A percentile compares a stretch with the other conserved stretches of the same genome.
Conservation (phyloP, 225 moss, liverwort and hornwort species). For the Bryoerythrophyllum caledonicum region DNA sequence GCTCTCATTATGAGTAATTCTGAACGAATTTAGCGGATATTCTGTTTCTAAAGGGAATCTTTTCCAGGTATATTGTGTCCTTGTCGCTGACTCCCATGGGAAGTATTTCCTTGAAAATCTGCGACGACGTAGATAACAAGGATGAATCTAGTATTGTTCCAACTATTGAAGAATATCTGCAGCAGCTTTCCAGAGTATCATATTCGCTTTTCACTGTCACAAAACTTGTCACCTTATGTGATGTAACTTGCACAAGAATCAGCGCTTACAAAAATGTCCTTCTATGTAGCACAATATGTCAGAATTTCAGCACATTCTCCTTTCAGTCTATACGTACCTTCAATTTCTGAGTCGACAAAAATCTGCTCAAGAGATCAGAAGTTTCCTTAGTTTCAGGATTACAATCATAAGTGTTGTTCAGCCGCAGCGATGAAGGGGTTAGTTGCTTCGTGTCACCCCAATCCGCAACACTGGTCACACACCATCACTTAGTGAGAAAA, state of each 20-base stretch:
- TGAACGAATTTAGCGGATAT: constrained; percentile 18
- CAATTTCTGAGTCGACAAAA: constrained; percentile 36
- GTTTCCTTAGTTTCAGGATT: constrained; percentile 19
- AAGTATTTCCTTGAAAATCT: constrained; percentile 26
- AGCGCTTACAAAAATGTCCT: not conserved
- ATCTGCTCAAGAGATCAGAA: constrained; percentile 37
- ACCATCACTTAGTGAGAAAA: constrained; percentile 26
- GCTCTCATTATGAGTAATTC: constrained; percentile 15
- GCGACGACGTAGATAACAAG: constrained; percentile 20
- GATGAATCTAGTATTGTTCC: constrained; percentile 7
- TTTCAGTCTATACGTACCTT: constrained; percentile 22
- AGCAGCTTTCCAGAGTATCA: not conserved
- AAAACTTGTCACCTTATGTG: not conserved
- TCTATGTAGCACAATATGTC: not conserved
- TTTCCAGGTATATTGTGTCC: constrained; percentile 2
- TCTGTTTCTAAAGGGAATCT: constrained; percentile 16
- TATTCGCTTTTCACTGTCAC: constrained; percentile 3
- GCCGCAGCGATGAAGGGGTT: constrained; percentile 22
- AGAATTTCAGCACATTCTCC: not conserved
- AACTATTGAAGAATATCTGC: not conserved
- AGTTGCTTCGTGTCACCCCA: constrained; percentile 26
- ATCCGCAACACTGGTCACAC: constrained; percentile 35
- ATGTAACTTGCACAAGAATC: constrained; percentile 4
- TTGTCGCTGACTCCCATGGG: constrained; percentile 15
- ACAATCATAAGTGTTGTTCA: constrained; percentile 21